Evolutionary conservation across 176 grass and related monocot species (phyloP).

Genomic region (Pharus latifolius): DNA sequence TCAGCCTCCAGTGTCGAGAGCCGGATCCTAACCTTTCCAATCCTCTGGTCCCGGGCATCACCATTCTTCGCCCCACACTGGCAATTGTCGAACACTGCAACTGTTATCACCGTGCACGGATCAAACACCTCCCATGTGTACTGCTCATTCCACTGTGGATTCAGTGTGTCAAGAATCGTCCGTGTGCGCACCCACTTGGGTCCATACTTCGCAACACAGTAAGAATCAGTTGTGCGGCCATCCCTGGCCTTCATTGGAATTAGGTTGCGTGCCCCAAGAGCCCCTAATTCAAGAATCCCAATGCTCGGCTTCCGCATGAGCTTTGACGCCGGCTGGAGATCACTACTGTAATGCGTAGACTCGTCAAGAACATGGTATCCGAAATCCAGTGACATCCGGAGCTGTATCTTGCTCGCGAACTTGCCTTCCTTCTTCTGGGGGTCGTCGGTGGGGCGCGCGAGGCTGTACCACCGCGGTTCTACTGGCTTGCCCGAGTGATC

Average conservation of each 20-base stretch:
- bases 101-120: conserved; percentile 79
- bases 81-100: conserved; percentile 79
- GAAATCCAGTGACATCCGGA: conserved; percentile 62
- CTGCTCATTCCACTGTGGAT: conserved; percentile 93
- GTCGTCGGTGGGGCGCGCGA: conserved; percentile 46
- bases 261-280: conserved; percentile 70
- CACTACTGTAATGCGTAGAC: conserved; percentile 91
- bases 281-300: conserved; percentile 73
- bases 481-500: conserved; percentile 74
- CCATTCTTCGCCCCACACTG: conserved; percentile 53
- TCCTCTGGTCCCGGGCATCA: conserved; percentile 51
- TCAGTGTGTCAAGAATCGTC: conserved; percentile 59
- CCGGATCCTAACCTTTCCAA: conserved; percentile 90
- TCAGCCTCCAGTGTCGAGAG: conserved; percentile 78
- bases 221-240: conserved; percentile 62
- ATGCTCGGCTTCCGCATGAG: conserved; percentile 68
- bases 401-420: conserved; percentile 77
- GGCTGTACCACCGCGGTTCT: conserved; percentile 62
- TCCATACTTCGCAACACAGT: conserved; percentile 90
- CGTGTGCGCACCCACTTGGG: conserved; percentile 87
- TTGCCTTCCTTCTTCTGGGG: conserved; percentile 70
- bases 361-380: conserved; percentile 95
- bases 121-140: conserved; percentile 98
- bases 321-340: conserved; percentile 72
- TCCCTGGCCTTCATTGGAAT: conserved; percentile 81